These are phyloP conservation scores for Radiomyces spectabilis DNA, from an alignment of 192 early-diverging fungal genomes.

Conservation along the genomic window DNA sequence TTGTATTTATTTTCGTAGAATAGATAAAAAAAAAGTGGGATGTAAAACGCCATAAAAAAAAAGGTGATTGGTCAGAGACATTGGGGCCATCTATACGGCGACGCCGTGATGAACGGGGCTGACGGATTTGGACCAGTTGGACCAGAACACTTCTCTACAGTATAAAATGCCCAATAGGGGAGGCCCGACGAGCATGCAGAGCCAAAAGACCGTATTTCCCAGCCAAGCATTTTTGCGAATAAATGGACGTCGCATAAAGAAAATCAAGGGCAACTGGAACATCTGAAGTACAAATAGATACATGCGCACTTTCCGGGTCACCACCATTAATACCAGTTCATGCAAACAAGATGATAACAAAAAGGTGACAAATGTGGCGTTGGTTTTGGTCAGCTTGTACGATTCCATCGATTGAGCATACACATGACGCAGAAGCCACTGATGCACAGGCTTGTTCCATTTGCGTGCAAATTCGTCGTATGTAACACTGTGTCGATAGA, in stretches of 20 bases:
- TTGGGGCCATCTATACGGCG: no score
- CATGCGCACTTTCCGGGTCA: constrained; percentile 55
- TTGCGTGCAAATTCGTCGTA: constrained; percentile 94
- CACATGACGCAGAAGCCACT: constrained; percentile 86
- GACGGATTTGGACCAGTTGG: no score
- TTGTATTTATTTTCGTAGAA: no score
- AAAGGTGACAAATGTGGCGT: constrained; percentile 75
- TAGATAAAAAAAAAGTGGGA: no score
- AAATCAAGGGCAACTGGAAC: constrained; percentile 87
- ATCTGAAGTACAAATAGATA: constrained; percentile 84
- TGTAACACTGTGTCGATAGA: constrained; percentile 33
- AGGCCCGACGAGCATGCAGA: constrained; percentile 81
- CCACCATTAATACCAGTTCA: constrained; percentile 73
- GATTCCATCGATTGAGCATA: constrained; percentile 77
- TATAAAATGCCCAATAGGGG: constrained; percentile 77
- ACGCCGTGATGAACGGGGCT: no score
- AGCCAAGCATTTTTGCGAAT: constrained; percentile 57
- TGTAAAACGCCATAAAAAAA: no score
- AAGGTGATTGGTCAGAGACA: no score
- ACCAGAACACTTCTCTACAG: constrained; percentile 46
- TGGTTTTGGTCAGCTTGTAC: constrained; percentile 55
- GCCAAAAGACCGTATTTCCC: constrained; percentile 87
- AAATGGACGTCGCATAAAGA: constrained; percentile 45
- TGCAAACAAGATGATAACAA: constrained; percentile 73
- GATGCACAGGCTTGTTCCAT: constrained; percentile 96